A percentile compares a stretch with the other conserved stretches of the same genome.
Evolutionary conservation across 108 stramenopile genomes (phyloP).

Genomic region (Chaetoceros tenuissimus): DNA sequence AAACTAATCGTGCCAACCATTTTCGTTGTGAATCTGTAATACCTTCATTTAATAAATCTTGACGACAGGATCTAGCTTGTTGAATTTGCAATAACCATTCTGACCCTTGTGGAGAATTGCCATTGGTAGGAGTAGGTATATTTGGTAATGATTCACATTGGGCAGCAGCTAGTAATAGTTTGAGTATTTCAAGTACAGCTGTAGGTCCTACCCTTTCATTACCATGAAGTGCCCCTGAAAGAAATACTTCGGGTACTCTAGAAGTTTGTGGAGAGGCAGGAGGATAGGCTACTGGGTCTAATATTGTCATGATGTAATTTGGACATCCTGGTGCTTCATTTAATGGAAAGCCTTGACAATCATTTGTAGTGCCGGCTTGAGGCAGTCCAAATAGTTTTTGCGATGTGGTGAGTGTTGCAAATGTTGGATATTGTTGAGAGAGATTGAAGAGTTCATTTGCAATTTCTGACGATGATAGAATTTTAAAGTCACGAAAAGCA

Average conservation of each 20-base stretch:
- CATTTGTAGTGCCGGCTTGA: background rate
- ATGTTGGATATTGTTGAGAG: background rate
- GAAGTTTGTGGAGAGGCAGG: slow-evolving; percentile 39
- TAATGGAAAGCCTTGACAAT: background rate
- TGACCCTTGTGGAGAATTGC: background rate
- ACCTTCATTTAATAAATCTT: slow-evolving; percentile 28
- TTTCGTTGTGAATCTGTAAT: slow-evolving; percentile 41
- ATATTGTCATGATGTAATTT: slow-evolving; percentile 70
- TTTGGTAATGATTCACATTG: slow-evolving; percentile 63
- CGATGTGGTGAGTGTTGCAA: background rate
- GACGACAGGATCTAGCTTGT: slow-evolving; percentile 38
- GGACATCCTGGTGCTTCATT: slow-evolving; percentile 34
- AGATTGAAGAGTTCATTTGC: background rate
- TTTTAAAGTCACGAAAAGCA: no score
- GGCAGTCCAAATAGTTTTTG: background rate
- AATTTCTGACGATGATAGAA: background rate
- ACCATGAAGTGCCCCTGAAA: slow-evolving; percentile 90
- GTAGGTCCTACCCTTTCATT: slow-evolving; percentile 94
- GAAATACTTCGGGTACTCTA: slow-evolving; percentile 83
- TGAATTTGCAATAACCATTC: slow-evolving; percentile 3
- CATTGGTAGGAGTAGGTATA: background rate
- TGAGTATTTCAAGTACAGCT: slow-evolving; percentile 37
- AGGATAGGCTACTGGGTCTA: slow-evolving; percentile 72
- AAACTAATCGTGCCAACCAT: slow-evolving; percentile 81
- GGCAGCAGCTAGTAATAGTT: slow-evolving; percentile 52